phyloP scores from a whole-genome alignment of 1,284 basidiomycete species.

The Microbotryum saponariae region DNA sequence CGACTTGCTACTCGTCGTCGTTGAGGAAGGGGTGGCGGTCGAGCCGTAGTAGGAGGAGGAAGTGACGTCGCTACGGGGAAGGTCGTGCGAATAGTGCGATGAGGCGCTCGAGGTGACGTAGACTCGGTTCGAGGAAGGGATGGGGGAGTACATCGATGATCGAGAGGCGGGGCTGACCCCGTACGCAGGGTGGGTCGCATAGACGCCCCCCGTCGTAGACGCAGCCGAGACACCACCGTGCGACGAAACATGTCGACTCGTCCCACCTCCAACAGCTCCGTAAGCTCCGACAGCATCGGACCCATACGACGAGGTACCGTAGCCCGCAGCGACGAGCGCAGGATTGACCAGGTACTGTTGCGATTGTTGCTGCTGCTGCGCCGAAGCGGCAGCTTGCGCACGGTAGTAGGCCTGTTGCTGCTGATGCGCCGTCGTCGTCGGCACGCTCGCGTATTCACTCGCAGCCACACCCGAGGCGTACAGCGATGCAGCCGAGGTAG shows the following conservation, averaged over 20 bases:
- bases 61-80: neutral
- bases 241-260: neutral
- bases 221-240: neutral
- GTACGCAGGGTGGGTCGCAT: neutral
- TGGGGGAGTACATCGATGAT: neutral
- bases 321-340: slow-evolving; percentile 19
- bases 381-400: neutral
- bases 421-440: slow-evolving; percentile 7
- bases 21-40: neutral
- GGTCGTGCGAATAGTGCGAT: neutral
- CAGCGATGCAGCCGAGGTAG: slow-evolving; percentile 5
- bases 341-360: slow-evolving; percentile 25
- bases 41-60: neutral
- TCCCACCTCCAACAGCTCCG: slow-evolving; percentile 13
- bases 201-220: neutral
- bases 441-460: neutral
- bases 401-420: slow-evolving; percentile 7
- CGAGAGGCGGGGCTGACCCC: neutral
- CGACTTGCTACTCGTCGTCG: neutral
- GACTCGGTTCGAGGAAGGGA: neutral
- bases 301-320: slow-evolving; percentile 4
- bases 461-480: slow-evolving; percentile 5
- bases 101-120: neutral
- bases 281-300: slow-evolving; percentile 22
- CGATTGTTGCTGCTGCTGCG: neutral